Evolutionary conservation across 768 basidiomycete genomes (phyloP).

Genomic region (Pholiota molesta): DNA sequence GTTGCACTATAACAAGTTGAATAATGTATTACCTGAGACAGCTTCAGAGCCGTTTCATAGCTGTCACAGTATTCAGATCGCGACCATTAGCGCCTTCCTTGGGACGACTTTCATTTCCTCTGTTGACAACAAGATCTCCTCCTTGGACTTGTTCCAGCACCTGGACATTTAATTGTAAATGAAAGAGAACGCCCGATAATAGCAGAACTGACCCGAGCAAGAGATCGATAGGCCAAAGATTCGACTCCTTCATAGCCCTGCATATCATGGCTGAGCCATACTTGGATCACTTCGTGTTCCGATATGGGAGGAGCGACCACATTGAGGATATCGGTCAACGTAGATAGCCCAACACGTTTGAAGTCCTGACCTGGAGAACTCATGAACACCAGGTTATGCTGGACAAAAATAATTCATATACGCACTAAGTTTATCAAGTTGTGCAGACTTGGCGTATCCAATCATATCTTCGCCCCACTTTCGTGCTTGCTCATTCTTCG

Average conservation of each 20-base stretch:
- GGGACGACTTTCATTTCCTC: conserved; percentile 74
- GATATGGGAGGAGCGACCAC: conserved; percentile 98
- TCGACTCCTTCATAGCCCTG: conserved; percentile 95
- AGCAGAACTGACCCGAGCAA: conserved; percentile 64
- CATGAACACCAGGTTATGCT: neutral
- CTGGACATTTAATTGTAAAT: conserved; percentile 37
- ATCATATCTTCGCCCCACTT: conserved; percentile 88
- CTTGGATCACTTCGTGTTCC: conserved; percentile 96
- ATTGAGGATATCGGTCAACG: conserved; percentile 89
- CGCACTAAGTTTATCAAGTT: conserved; percentile 88
- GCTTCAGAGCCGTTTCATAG: conserved; percentile 80
- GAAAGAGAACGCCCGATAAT: neutral
- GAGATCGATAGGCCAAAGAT: conserved; percentile 86
- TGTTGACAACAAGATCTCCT: conserved; percentile 87
- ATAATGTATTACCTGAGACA: conserved; percentile 63
- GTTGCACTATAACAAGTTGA: conserved; percentile 11
- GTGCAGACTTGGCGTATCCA: conserved; percentile 86
- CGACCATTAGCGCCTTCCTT: conserved; percentile 59
- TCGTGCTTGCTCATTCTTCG: conserved; percentile 83
- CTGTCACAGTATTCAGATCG: conserved; percentile 86
- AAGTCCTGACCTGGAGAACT: conserved; percentile 77
- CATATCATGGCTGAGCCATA: conserved; percentile 97
- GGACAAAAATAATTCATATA: conserved; percentile 10
- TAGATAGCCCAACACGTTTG: conserved; percentile 83
- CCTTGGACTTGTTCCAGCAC: conserved; percentile 95